Evolutionary conservation across 352 stramenopile genomes (phyloP).

Genomic region (Phytophthora capsici): DNA sequence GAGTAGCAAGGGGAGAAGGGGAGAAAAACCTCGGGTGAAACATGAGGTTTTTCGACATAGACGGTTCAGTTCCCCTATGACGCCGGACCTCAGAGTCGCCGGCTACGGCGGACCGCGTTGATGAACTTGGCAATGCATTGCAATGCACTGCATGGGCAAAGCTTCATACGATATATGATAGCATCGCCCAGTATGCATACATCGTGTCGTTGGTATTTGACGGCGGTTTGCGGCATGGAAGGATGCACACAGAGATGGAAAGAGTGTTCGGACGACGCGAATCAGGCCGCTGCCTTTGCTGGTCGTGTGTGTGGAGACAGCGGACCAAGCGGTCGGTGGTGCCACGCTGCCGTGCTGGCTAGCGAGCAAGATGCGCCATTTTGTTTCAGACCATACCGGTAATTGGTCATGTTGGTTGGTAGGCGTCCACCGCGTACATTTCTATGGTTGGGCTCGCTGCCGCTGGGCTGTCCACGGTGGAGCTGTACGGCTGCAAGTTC

Average conservation of each 20-base stretch:
- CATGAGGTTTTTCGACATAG: slow-evolving; percentile 27
- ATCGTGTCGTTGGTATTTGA: no score
- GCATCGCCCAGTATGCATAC: not conserved
- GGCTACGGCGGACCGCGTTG: slow-evolving; percentile 17
- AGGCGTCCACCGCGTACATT: not conserved
- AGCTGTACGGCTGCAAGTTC: not conserved
- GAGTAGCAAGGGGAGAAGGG: slow-evolving; percentile 25
- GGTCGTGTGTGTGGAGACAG: slow-evolving; percentile 7
- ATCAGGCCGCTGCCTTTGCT: slow-evolving; percentile 8
- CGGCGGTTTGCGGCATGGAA: not conserved
- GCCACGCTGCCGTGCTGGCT: slow-evolving; percentile 14
- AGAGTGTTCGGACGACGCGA: slow-evolving; percentile 1
- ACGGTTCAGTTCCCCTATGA: slow-evolving; percentile 9
- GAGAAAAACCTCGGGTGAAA: slow-evolving; percentile 26
- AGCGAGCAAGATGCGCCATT: not conserved
- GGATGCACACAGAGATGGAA: not conserved
- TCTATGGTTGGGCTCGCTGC: slow-evolving; percentile 1
- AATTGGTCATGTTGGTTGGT: slow-evolving; percentile 1
- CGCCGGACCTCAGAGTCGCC: slow-evolving; percentile 2
- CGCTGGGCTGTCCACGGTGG: slow-evolving; percentile 10
- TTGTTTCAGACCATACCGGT: not conserved
- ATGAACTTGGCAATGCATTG: no score
- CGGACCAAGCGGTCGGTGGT: slow-evolving; percentile 6
- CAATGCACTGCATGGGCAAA: not conserved
- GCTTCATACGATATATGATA: not conserved